A percentile compares a stretch with the other conserved stretches of the same genome.
Conservation (phyloP, 345 rosid genomes). For the Conringia planisiliqua region DNA sequence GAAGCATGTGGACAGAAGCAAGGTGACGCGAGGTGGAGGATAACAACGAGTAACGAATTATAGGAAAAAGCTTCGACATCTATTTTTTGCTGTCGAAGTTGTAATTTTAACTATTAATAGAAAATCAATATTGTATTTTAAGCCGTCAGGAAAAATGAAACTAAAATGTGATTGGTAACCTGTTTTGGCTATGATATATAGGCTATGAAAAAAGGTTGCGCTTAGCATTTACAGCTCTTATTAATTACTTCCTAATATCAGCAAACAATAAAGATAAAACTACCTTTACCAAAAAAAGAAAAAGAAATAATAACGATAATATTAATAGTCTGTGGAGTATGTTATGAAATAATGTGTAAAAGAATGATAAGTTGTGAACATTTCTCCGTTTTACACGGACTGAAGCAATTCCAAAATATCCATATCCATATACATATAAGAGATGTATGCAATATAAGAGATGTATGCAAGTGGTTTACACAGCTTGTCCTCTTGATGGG, state of each 20-base stretch:
- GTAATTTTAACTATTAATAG: too few relatives aligned
- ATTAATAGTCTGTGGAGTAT: neutral
- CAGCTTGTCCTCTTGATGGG: neutral
- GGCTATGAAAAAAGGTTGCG: too few relatives aligned
- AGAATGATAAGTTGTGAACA: neutral
- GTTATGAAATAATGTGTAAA: neutral
- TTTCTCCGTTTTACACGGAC: neutral
- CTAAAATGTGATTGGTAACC: neutral
- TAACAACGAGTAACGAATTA: too few relatives aligned
- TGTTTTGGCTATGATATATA: neutral
- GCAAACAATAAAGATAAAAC: neutral
- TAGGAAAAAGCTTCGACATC: too few relatives aligned
- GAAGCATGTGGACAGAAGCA: too few relatives aligned
- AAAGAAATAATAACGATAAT: neutral
- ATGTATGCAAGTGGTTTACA: constrained; percentile 9
- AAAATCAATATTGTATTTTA: too few relatives aligned
- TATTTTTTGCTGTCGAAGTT: too few relatives aligned
- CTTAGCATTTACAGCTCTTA: too few relatives aligned
- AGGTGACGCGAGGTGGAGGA: too few relatives aligned
- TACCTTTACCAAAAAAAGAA: neutral
- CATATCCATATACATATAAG: neutral
- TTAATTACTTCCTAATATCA: too few relatives aligned
- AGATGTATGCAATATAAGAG: constrained; percentile 5
- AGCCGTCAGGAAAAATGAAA: too few relatives aligned
- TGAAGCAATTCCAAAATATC: constrained; percentile 3